These are phyloP conservation scores for Fusarium compactum DNA, from an alignment of 2,329 filamentous ascomycete species.

Conservation along the genomic window DNA sequence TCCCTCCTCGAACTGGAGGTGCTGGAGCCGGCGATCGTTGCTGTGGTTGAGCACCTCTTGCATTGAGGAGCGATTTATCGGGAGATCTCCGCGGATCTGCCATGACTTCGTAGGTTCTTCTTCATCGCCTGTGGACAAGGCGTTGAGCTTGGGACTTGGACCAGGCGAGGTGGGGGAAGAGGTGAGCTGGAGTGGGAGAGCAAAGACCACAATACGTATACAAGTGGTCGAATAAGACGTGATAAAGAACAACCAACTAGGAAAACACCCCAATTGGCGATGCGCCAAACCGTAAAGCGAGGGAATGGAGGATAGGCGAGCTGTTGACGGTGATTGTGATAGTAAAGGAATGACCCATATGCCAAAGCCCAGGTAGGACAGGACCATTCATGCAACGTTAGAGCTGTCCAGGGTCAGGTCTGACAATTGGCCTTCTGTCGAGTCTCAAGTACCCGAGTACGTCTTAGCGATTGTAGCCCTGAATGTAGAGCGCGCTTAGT, in stretches of 20 bases:
- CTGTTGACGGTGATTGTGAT: constrained; percentile 16
- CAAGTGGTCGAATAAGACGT: background rate
- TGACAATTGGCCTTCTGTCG: constrained; percentile 8
- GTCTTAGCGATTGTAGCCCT: constrained; percentile 11
- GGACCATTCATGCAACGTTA: constrained; percentile 33
- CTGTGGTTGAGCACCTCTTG: constrained; percentile 62
- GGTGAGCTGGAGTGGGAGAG: background rate
- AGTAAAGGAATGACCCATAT: constrained; percentile 22
- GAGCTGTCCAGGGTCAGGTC: constrained; percentile 15
- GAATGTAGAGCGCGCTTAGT: background rate
- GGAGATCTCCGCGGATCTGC: constrained; percentile 56
- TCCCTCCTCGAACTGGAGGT: constrained; percentile 45
- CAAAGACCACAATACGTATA: constrained; percentile 1
- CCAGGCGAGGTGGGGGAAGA: constrained; percentile 22
- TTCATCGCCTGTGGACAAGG: constrained; percentile 49
- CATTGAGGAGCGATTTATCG: constrained; percentile 52
- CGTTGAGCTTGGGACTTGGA: constrained; percentile 18
- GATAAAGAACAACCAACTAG: constrained; percentile 5
- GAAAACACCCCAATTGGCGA: constrained; percentile 27
- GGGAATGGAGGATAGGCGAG: constrained; percentile 13
- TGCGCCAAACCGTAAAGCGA: constrained; percentile 20
- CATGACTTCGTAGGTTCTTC: constrained; percentile 53
- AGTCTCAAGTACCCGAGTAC: constrained; percentile 27
- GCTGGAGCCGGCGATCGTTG: constrained; percentile 52
- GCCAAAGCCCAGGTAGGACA: constrained; percentile 4